phyloP scores from a whole-genome alignment of 805 yeast species.

The Candida bentonensis region DNA sequence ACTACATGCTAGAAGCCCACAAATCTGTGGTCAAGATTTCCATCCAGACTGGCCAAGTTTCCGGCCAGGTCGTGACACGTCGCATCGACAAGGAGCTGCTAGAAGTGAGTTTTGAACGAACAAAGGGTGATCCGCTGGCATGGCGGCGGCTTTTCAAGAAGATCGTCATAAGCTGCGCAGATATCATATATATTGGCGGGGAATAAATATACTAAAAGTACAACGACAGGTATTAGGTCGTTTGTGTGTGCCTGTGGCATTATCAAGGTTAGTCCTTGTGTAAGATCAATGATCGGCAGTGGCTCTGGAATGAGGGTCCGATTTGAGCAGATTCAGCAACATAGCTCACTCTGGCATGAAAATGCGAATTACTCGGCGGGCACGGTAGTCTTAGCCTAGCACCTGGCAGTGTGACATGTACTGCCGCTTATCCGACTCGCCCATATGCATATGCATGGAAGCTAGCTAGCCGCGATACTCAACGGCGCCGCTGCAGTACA shows the following conservation, averaged over 20 bases:
- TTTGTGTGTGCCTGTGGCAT: not conserved
- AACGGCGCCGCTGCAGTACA: conserved; percentile 45
- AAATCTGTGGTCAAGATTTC: not conserved
- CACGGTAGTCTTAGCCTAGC: too few relatives aligned
- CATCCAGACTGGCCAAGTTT: not conserved
- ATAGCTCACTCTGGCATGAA: too few relatives aligned
- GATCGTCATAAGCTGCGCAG: conserved; percentile 39
- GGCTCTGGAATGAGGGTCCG: too few relatives aligned
- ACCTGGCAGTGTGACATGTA: too few relatives aligned
- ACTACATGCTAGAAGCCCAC: conserved; percentile 6
- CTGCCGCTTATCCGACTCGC: not conserved
- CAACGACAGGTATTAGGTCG: not conserved
- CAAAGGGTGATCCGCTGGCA: conserved; percentile 56
- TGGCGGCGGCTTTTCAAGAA: conserved; percentile 57
- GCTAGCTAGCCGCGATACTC: conserved; percentile 23
- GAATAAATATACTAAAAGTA: conserved; percentile 8
- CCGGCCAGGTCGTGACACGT: conserved; percentile 12
- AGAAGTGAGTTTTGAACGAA: conserved; percentile 39
- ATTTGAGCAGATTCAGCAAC: too few relatives aligned
- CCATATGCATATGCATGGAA: too few relatives aligned
- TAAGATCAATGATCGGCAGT: too few relatives aligned
- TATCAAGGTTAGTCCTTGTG: too few relatives aligned
- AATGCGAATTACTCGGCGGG: too few relatives aligned
- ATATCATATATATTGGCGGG: conserved; percentile 17
- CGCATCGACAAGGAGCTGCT: conserved; percentile 13